Percentiles rank a stretch among this genome's conserved stretches.
Conservation (phyloP, 2,329 filamentous ascomycete species). For the Alternaria tenuissima region DNA sequence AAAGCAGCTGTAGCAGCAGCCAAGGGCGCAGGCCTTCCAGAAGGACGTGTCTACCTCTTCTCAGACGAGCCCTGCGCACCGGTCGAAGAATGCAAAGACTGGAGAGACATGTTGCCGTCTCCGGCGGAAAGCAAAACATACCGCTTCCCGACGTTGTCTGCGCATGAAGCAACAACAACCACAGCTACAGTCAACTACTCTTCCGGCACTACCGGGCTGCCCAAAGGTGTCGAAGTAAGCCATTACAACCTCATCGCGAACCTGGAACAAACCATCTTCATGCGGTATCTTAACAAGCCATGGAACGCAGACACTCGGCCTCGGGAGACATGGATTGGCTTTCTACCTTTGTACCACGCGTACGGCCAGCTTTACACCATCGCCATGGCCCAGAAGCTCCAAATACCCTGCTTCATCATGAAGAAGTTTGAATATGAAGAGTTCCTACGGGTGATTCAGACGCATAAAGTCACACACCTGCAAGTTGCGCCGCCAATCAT, state of each 20-base stretch:
- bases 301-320: slow-evolving; percentile 53
- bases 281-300: slow-evolving; percentile 53
- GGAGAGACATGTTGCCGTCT: slow-evolving; percentile 41
- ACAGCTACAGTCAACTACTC: slow-evolving; percentile 61
- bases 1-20: slow-evolving; percentile 42
- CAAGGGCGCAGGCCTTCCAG: slow-evolving; percentile 38
- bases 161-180: slow-evolving; percentile 38
- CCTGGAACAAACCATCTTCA: slow-evolving; percentile 59
- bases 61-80: slow-evolving; percentile 39
- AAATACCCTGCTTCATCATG: slow-evolving; percentile 57
- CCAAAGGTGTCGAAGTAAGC: slow-evolving; percentile 61
- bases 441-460: slow-evolving; percentile 51
- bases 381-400: slow-evolving; percentile 55
- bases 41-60: slow-evolving; percentile 44
- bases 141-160: slow-evolving; percentile 36
- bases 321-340: slow-evolving; percentile 60
- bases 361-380: slow-evolving; percentile 58
- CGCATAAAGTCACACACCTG: slow-evolving; percentile 50
- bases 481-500: slow-evolving; percentile 55
- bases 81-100: slow-evolving; percentile 39
- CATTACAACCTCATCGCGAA: slow-evolving; percentile 62
- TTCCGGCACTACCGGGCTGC: slow-evolving; percentile 61
- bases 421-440: slow-evolving; percentile 52
- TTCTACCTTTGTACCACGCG: slow-evolving; percentile 54
- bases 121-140: slow-evolving; percentile 38